Conservation (phyloP, 1,284 basidiomycete genomes). For the Heliocybe sulcata region DNA sequence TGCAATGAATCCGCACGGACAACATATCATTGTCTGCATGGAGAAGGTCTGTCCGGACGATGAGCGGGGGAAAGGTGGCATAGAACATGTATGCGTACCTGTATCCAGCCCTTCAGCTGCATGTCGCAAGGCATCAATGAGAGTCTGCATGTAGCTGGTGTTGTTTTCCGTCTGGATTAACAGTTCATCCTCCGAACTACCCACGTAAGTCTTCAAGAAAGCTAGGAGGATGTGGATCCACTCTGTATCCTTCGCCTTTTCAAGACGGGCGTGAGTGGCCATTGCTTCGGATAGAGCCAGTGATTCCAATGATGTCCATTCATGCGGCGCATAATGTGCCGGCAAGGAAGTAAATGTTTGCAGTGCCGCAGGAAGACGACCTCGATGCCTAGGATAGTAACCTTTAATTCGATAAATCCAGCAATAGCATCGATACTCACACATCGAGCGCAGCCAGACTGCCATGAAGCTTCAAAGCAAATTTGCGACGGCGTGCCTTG, state of each 20-base stretch:
- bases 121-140: slow-evolving; percentile 43
- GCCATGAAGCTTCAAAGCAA: slow-evolving; percentile 78
- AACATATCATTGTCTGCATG: slow-evolving; percentile 65
- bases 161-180: slow-evolving; percentile 45
- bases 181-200: slow-evolving; percentile 43
- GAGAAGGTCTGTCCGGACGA: slow-evolving; percentile 41
- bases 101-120: slow-evolving; percentile 45
- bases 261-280: slow-evolving; percentile 48
- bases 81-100: slow-evolving; percentile 31
- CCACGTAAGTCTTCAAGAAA: slow-evolving; percentile 61
- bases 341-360: slow-evolving; percentile 71
- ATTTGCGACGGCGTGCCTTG: slow-evolving; percentile 74
- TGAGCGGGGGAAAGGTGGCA: neutral
- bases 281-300: slow-evolving; percentile 68
- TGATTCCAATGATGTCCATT: slow-evolving; percentile 73
- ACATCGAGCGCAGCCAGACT: slow-evolving; percentile 81
- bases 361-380: slow-evolving; percentile 52
- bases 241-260: slow-evolving; percentile 54
- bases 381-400: slow-evolving; percentile 49
- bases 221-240: slow-evolving; percentile 69
- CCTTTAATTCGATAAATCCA: neutral
- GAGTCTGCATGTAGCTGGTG: slow-evolving; percentile 39
- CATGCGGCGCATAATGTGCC: slow-evolving; percentile 73
- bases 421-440: slow-evolving; percentile 37
- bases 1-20: slow-evolving; percentile 34